These are phyloP conservation scores for Aspergillus nanangensis DNA, from an alignment of 495 filamentous ascomycete genomes.

Conservation along the genomic window DNA sequence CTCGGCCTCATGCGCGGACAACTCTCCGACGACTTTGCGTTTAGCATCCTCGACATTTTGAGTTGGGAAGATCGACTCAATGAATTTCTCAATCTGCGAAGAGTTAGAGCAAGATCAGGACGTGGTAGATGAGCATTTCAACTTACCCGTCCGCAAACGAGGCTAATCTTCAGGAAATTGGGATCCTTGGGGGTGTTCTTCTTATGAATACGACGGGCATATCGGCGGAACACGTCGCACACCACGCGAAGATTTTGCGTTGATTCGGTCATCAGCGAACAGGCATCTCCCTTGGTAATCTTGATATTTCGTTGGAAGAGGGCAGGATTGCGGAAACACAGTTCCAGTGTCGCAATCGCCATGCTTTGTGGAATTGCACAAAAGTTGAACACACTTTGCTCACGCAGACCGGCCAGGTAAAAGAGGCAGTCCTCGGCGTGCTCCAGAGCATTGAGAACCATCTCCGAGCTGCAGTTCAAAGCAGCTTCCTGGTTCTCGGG, in stretches of 20 bases:
- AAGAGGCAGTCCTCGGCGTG: slow-evolving; percentile 92
- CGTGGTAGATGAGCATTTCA: not conserved
- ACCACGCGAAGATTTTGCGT: slow-evolving; percentile 81
- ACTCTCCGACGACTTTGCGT: slow-evolving; percentile 33
- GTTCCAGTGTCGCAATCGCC: slow-evolving; percentile 90
- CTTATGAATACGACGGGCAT: slow-evolving; percentile 77
- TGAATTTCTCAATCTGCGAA: slow-evolving; percentile 88
- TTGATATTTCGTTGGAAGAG: slow-evolving; percentile 90
- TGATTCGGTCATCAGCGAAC: slow-evolving; percentile 83
- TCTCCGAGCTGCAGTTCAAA: slow-evolving; percentile 85
- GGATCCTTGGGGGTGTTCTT: slow-evolving; percentile 95
- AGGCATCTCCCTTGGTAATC: slow-evolving; percentile 93
- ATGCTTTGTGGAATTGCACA: slow-evolving; percentile 97
- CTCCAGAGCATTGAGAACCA: slow-evolving; percentile 83
- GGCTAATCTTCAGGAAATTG: slow-evolving; percentile 88
- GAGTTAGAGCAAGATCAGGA: slow-evolving; percentile 17
- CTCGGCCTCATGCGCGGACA: slow-evolving; percentile 35
- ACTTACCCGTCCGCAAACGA: slow-evolving; percentile 80
- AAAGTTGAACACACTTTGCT: slow-evolving; percentile 99
- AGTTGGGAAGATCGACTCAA: slow-evolving; percentile 87
- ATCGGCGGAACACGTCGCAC: slow-evolving; percentile 72
- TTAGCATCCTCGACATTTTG: slow-evolving; percentile 50
- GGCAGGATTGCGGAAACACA: slow-evolving; percentile 87
- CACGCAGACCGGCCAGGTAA: slow-evolving; percentile 92
- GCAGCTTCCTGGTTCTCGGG: slow-evolving; percentile 75